Percentiles rank a stretch among this genome's conserved stretches.
Conservation (phyloP, 495 filamentous ascomycete species). For the Astrothelium macrocarpum region DNA sequence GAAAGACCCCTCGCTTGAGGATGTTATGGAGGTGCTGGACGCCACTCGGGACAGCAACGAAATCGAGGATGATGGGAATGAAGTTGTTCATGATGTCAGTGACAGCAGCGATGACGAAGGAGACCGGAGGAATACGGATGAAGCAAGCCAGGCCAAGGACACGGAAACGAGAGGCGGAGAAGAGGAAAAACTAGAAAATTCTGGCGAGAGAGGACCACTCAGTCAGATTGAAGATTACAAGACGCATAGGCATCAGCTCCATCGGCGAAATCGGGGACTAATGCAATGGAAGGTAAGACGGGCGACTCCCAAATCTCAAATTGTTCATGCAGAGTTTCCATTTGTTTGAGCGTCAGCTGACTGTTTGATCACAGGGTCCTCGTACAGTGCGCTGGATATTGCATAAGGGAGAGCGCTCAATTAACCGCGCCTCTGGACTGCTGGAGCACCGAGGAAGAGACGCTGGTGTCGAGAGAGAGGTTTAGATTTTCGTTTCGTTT, state of each 20-base stretch:
- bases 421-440: constrained; percentile 25
- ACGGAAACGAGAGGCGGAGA: constrained; percentile 21
- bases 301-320: neutral
- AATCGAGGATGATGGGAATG: constrained; percentile 5
- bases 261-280: constrained; percentile 35
- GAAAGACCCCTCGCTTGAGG: constrained; percentile 40
- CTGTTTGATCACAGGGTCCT: constrained; percentile 22
- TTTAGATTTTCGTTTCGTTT: constrained; percentile 13
- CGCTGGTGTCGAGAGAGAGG: constrained; percentile 38
- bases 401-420: constrained; percentile 31
- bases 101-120: constrained; percentile 19
- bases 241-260: constrained; percentile 32
- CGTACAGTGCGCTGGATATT: constrained; percentile 35
- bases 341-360: neutral
- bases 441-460: constrained; percentile 34
- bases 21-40: constrained; percentile 55
- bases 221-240: constrained; percentile 36
- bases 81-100: constrained; percentile 13
- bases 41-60: constrained; percentile 42
- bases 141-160: constrained; percentile 4
- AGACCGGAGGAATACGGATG: constrained; percentile 14
- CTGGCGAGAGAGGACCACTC: constrained; percentile 34
- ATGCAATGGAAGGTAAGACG: constrained; percentile 39
- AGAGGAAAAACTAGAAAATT: constrained; percentile 16
- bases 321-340: neutral